Evolutionary conservation across 306 rosid species (phyloP).

Genomic region (Sesbania bispinosa): DNA sequence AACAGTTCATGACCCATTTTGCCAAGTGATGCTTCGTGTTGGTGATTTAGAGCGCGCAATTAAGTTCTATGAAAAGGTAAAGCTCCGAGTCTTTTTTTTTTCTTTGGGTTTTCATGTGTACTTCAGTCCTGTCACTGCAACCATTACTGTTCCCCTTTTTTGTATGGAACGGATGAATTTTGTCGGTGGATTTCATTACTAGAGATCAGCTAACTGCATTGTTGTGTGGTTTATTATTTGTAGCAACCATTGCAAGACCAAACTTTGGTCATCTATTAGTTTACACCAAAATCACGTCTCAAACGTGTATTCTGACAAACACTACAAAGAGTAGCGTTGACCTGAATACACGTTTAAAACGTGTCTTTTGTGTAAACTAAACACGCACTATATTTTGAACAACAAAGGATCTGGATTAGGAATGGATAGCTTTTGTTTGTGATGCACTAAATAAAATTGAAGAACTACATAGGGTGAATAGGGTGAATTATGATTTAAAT

Average conservation of each 20-base stretch:
- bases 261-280: neutral
- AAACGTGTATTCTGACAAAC: too few species aligned
- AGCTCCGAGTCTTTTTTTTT: neutral
- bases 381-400: too few species aligned
- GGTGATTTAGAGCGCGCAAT: constrained; percentile 77
- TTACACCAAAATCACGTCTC: too few species aligned
- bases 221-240: neutral
- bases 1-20: constrained; percentile 58
- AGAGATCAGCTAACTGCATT: neutral
- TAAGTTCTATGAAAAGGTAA: constrained; percentile 90
- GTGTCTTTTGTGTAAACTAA: too few species aligned
- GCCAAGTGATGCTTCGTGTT: constrained; percentile 88
- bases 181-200: neutral
- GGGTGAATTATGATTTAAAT: neutral
- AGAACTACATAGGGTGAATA: neutral
- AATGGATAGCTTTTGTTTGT: constrained; percentile 17
- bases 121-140: neutral
- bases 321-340: too few species aligned
- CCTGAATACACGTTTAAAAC: too few species aligned
- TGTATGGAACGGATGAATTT: neutral
- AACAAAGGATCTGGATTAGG: neutral
- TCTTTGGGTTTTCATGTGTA: neutral
- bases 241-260: neutral
- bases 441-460: neutral
- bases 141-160: neutral